Percentiles rank a stretch among this genome's conserved stretches.
Evolutionary conservation across 805 yeast species (phyloP).

Genomic region (Nakazawaea peltata): DNA sequence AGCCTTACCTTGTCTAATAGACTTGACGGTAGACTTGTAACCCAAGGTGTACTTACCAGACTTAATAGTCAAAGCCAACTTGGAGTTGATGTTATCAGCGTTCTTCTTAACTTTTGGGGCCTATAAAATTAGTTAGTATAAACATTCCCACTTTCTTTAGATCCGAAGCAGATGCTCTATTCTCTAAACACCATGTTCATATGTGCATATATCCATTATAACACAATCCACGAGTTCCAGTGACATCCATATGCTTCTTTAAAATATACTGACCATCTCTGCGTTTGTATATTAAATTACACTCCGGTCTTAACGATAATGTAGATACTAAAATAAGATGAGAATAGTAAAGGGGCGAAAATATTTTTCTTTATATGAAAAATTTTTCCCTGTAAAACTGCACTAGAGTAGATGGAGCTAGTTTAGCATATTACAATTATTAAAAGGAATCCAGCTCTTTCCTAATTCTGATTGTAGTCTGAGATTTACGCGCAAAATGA

Average conservation of each 20-base stretch:
- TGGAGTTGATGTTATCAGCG: conserved; percentile 94
- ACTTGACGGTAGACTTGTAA: conserved; percentile 97
- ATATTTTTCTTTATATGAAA: no score
- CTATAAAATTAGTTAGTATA: conserved; percentile 41
- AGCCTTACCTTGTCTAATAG: conserved; percentile 98
- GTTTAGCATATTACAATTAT: no score
- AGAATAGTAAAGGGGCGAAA: conserved; percentile 1
- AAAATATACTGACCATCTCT: conserved; percentile 91
- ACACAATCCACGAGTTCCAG: no score
- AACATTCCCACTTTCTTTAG: neutral
- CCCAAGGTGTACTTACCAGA: conserved; percentile 99
- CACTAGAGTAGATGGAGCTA: no score
- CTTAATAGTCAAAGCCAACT: conserved; percentile 96
- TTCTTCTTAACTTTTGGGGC: conserved; percentile 93
- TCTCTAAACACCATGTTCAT: neutral
- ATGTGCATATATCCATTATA: neutral
- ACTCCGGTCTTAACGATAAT: conserved; percentile 81
- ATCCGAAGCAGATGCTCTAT: no score
- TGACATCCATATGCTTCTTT: no score
- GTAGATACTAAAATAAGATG: no score
- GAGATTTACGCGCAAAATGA: no score
- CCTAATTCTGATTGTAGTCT: no score
- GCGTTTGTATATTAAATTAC: conserved; percentile 57
- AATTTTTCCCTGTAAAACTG: no score
- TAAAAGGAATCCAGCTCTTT: no score